Evolutionary conservation across 2,329 filamentous ascomycete species (phyloP), one percentile per base, ranked within the genome.

Genomic region (Fusarium sp.): DNA sequence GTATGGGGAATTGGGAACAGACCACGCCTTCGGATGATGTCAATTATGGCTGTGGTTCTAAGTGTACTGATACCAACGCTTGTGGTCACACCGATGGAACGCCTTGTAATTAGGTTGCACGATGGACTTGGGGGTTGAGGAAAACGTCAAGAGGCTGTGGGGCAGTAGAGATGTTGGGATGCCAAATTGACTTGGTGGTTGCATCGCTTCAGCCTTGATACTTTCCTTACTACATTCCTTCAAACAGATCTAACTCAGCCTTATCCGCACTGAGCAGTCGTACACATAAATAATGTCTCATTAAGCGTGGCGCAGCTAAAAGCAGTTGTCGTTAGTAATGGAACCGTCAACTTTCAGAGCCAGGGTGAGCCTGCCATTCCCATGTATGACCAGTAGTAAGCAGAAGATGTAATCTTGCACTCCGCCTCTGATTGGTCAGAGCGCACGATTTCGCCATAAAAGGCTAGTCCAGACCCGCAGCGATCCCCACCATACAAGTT

Each of bases 1-100:
- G 60, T 2, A 63, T 63, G 47, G 60, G 34, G 1, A 18, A 63
- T 9, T 63, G 47, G 60, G 58, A 63, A 18, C 60, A 63, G 60
- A 63, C 47, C 12, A 63, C 60, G 0, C 60, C 60, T 6, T 63
- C 58, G 11, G 47, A 63, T 9, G 32, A 43, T 38, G 8, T 63
- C 1, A 18, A 29, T 7, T 63, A 63, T 18, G 60, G 60, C 0
- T 63, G 60, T n/a, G 60, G 60, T 0, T 63, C 58, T 1, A 43
- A 63, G 58, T 63, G 58, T 1, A 47, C 22, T 38, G 58, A 63
- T 24, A 63, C 45, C 1, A 60, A 60, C 8, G 14, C 40, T 0
- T 60, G 58, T 9, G 43, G 43, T 1, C 38, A 60, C 25, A 60
- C 58, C 3, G 53, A 60, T 40, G 58, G 58, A 5, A 49, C 56